phyloP scores from a whole-genome alignment of 768 basidiomycete species.

The Tulasnella sp. region DNA sequence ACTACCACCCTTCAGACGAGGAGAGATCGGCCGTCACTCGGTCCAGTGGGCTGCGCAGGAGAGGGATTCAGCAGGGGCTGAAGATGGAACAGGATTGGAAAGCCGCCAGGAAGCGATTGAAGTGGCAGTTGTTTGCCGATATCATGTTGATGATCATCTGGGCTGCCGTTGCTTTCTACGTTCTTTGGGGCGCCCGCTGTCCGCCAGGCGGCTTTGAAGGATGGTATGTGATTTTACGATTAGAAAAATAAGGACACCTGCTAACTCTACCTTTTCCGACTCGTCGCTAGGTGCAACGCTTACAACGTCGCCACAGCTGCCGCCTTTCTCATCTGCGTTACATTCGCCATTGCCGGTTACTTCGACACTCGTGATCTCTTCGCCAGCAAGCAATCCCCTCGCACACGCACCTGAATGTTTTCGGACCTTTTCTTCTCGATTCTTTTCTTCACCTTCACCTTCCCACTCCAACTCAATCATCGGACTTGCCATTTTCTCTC shows the following conservation, averaged over 20 bases:
- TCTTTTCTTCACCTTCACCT: not conserved
- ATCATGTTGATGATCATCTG: conserved; percentile 38
- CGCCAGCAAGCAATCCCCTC: conserved; percentile 48
- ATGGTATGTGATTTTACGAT: conserved; percentile 36
- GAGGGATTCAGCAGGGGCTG: conserved; percentile 45
- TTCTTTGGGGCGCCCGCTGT: conserved; percentile 51
- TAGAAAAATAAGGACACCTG: not conserved
- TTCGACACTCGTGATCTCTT: conserved; percentile 57
- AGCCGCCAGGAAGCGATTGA: conserved; percentile 39
- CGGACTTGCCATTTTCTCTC: not conserved
- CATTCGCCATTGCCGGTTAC: conserved; percentile 45
- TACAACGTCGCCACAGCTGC: conserved; percentile 57
- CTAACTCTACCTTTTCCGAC: not conserved
- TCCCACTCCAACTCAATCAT: not conserved
- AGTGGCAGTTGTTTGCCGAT: conserved; percentile 43
- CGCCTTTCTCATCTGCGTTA: conserved; percentile 44
- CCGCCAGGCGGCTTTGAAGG: conserved; percentile 50
- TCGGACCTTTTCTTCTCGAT: not conserved
- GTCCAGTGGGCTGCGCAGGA: conserved; percentile 19
- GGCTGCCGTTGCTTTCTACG: conserved; percentile 48
- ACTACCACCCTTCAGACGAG: conserved; percentile 22
- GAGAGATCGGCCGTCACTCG: not conserved
- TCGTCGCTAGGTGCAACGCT: conserved; percentile 49
- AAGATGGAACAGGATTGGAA: conserved; percentile 57
- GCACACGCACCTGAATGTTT: conserved; percentile 39